These are phyloP conservation scores for Catharanthus roseus DNA, from an alignment of 257 asterid genomes.

Conservation along the genomic window DNA sequence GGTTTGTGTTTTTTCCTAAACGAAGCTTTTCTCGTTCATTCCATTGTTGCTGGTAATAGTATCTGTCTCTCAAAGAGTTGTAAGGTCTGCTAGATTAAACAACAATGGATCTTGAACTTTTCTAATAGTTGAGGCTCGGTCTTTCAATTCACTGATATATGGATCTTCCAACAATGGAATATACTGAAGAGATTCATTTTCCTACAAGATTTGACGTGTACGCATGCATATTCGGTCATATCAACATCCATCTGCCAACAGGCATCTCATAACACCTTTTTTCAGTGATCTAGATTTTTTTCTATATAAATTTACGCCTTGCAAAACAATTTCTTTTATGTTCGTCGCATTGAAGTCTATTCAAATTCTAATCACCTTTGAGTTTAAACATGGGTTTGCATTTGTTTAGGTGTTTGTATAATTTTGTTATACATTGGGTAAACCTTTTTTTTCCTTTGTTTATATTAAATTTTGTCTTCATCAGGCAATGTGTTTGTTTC, in stretches of 20 bases:
- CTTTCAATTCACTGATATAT: background rate
- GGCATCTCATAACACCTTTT: background rate
- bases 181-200: background rate
- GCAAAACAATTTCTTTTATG: background rate
- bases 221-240: background rate
- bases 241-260: background rate
- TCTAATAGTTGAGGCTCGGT: background rate
- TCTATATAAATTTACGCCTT: background rate
- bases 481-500: background rate
- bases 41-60: background rate
- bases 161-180: background rate
- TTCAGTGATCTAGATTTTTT: background rate
- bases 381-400: no score
- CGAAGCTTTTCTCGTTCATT: background rate
- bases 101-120: no score
- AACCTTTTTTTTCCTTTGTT: background rate
- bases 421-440: background rate
- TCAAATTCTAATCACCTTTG: background rate
- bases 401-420: background rate
- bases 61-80: background rate
- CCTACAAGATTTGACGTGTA: background rate
- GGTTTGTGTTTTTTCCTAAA: background rate
- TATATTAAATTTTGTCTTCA: background rate
- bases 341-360: background rate
- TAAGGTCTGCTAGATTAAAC: background rate